Percentiles rank a stretch among this genome's conserved stretches.
phyloP scores from a whole-genome alignment of 768 basidiomycete genomes.

The Termitomyces sp. region DNA sequence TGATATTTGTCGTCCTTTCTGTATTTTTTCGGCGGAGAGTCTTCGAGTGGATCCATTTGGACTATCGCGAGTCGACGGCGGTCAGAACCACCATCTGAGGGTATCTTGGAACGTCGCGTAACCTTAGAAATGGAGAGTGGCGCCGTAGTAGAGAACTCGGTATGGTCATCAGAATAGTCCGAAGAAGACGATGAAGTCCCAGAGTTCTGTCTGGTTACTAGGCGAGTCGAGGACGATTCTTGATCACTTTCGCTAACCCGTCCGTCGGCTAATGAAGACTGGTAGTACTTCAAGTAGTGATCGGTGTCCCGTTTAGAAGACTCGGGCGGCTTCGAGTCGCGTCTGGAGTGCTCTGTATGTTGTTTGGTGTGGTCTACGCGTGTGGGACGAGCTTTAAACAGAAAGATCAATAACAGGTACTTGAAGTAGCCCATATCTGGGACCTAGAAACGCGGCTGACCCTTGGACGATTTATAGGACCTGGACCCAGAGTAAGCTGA shows the following conservation, averaged over 20 bases:
- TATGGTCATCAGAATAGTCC: conserved; percentile 44
- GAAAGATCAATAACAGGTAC: conserved; percentile 5
- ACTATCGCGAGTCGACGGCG: conserved; percentile 65
- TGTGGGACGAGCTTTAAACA: conserved; percentile 3
- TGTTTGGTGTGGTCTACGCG: conserved; percentile 9
- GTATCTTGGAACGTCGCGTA: conserved; percentile 42
- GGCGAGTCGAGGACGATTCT: conserved; percentile 14
- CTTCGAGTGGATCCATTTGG: conserved; percentile 42
- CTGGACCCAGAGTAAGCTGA: conserved; percentile 8
- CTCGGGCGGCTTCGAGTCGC: conserved; percentile 3
- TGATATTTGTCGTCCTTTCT: conserved; percentile 21
- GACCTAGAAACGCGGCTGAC: conserved; percentile 2
- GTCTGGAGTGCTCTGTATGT: conserved; percentile 9
- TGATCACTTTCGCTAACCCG: conserved; percentile 20
- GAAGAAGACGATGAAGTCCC: conserved; percentile 39
- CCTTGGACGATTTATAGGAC: conserved; percentile 7
- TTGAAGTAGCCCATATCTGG: conserved; percentile 2
- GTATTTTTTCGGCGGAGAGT: conserved; percentile 20
- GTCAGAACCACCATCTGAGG: conserved; percentile 57
- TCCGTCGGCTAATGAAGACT: conserved; percentile 43
- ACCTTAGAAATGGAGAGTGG: conserved; percentile 22
- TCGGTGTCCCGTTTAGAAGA: conserved; percentile 14
- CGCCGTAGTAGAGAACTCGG: conserved; percentile 12
- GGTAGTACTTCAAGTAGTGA: conserved; percentile 34
- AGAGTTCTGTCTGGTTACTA: conserved; percentile 23